Evolutionary conservation across 2,329 filamentous ascomycete species (phyloP).

Genomic region (Pseudopithomyces maydicus): DNA sequence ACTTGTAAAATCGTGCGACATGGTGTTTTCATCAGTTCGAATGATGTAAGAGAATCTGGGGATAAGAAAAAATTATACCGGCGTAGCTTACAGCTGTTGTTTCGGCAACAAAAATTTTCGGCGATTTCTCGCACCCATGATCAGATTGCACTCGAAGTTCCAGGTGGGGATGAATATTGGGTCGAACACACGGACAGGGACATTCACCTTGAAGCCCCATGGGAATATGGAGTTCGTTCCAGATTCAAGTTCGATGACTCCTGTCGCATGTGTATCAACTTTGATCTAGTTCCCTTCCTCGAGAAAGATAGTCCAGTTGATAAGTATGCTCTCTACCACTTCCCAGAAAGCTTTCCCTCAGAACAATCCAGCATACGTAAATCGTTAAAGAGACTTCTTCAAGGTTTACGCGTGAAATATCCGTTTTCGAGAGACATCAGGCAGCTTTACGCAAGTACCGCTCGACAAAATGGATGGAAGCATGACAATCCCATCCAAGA

Average conservation of each 20-base stretch:
- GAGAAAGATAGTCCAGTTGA: background rate
- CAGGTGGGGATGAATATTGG: background rate
- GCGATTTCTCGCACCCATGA: background rate
- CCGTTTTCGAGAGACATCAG: background rate
- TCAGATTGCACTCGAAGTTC: background rate
- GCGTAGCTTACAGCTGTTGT: background rate
- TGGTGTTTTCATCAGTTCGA: background rate
- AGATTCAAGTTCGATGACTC: background rate
- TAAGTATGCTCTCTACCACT: background rate
- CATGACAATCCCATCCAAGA: background rate
- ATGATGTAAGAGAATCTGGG: background rate
- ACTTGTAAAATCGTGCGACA: background rate
- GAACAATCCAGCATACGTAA: background rate
- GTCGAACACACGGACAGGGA: background rate
- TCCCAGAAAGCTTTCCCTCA: background rate
- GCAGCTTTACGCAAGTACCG: background rate
- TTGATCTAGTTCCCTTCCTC: constrained; percentile 1
- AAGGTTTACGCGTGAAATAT: background rate
- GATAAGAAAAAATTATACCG: background rate
- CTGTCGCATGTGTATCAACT: background rate
- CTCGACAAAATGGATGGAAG: background rate
- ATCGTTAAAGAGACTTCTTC: background rate
- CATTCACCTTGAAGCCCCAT: background rate
- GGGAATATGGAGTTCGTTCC: background rate
- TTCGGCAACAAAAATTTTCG: background rate